Conservation (phyloP, 176 grass and related monocot species). For the Guadua angustifolia region DNA sequence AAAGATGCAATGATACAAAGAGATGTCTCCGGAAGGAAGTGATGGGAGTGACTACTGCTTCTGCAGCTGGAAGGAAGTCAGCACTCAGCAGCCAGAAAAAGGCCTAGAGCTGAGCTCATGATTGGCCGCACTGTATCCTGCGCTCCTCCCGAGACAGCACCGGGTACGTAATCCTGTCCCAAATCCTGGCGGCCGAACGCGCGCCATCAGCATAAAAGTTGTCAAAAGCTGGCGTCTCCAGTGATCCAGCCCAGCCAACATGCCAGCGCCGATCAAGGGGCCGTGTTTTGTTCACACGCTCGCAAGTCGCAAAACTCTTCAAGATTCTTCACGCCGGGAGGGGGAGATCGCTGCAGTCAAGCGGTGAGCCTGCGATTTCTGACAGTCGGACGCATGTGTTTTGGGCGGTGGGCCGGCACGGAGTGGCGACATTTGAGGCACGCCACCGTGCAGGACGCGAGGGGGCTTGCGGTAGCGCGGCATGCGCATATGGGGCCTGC, state of each 20-base stretch:
- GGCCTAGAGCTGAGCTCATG: not conserved
- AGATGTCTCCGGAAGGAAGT: not conserved
- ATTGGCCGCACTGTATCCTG: conserved; percentile 24
- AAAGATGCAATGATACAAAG: not conserved
- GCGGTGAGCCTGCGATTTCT: not conserved
- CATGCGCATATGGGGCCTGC: conserved; percentile 6
- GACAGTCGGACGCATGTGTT: not conserved
- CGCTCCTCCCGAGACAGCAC: no score
- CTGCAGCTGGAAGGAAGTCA: not conserved
- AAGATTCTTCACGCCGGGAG: no score
- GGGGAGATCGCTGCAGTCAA: no score
- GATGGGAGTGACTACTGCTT: not conserved
- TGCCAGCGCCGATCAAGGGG: not conserved
- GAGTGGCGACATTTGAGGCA: not conserved
- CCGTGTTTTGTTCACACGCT: conserved; percentile 9
- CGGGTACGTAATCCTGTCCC: not conserved
- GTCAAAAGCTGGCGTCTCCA: not conserved
- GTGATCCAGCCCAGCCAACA: not conserved
- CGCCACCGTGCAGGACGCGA: not conserved
- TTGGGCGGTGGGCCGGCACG: not conserved
- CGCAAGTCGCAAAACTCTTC: not conserved
- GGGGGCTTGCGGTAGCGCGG: not conserved
- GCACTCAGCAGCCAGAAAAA: conserved; percentile 2
- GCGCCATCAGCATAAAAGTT: not conserved
- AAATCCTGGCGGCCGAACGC: conserved; percentile 4